phyloP scores from a whole-genome alignment of 192 early-diverging fungal genomes.

The Coemansia sp. region DNA sequence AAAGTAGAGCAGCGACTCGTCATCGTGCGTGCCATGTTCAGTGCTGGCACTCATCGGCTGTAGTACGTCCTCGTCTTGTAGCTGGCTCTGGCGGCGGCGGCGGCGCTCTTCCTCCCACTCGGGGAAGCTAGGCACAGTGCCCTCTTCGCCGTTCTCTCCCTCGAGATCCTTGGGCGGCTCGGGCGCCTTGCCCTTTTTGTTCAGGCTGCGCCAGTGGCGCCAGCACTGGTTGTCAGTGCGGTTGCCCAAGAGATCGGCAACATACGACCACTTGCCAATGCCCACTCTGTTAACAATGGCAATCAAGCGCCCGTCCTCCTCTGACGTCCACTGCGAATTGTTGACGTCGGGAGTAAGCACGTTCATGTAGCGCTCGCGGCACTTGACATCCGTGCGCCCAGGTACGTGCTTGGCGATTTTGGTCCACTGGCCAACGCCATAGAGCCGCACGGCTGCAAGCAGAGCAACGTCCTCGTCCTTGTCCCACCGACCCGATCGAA shows the following conservation, averaged over 20 bases:
- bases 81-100: slow-evolving; percentile 10
- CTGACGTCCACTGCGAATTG: slow-evolving; percentile 59
- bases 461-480: slow-evolving; percentile 71
- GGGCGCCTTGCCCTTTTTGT: slow-evolving; percentile 50
- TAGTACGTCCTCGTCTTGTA: slow-evolving; percentile 1
- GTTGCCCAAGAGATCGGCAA: slow-evolving; percentile 52
- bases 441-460: slow-evolving; percentile 63
- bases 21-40: slow-evolving; percentile 11
- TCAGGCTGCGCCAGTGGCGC: slow-evolving; percentile 59
- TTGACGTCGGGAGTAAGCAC: slow-evolving; percentile 64
- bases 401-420: slow-evolving; percentile 70
- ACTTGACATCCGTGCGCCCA: slow-evolving; percentile 77
- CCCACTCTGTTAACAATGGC: slow-evolving; percentile 50
- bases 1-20: slow-evolving; percentile 29
- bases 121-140: slow-evolving; percentile 54
- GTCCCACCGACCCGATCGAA: slow-evolving; percentile 66
- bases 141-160: slow-evolving; percentile 48
- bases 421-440: slow-evolving; percentile 72
- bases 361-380: slow-evolving; percentile 78
- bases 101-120: slow-evolving; percentile 55
- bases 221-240: slow-evolving; percentile 64
- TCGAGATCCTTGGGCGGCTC: slow-evolving; percentile 42
- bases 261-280: slow-evolving; percentile 63
- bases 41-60: slow-evolving; percentile 4
- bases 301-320: slow-evolving; percentile 56